Evolutionary conservation across 1,284 basidiomycete genomes (phyloP).

Genomic region (Ceratobasidium sp.): DNA sequence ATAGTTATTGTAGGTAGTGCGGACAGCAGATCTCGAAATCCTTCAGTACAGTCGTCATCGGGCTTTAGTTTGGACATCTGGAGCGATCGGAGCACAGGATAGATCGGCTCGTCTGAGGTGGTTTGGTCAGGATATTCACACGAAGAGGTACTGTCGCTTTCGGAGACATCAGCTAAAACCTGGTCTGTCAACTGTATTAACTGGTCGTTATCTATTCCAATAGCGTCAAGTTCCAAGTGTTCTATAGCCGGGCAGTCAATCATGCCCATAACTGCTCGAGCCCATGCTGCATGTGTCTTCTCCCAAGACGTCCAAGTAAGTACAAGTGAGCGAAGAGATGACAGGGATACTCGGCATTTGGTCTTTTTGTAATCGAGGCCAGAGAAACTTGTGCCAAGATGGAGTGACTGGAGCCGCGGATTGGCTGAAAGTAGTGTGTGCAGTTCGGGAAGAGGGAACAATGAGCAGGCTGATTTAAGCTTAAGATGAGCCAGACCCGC

Average conservation of each 20-base stretch:
- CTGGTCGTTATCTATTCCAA: neutral
- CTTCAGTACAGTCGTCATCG: neutral
- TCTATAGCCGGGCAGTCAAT: neutral
- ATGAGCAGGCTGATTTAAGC: neutral
- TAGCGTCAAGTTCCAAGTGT: neutral
- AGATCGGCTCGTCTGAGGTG: neutral
- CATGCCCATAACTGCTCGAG: neutral
- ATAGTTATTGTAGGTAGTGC: neutral
- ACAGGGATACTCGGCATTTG: neutral
- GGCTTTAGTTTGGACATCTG: neutral
- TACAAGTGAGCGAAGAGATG: neutral
- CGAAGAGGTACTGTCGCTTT: too few species aligned
- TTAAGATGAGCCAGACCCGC: slow-evolving; percentile 20
- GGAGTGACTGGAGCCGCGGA: neutral
- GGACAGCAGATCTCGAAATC: neutral
- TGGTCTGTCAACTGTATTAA: neutral
- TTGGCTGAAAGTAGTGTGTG: neutral
- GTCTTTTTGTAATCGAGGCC: neutral
- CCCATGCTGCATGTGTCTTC: neutral
- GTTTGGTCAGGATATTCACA: neutral
- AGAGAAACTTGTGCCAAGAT: neutral
- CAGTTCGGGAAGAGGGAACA: neutral
- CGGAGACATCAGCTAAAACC: neutral
- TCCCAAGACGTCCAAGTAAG: neutral
- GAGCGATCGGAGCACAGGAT: neutral